phyloP scores from a whole-genome alignment of 495 filamentous ascomycete species.

The Tuber microsphaerosporum region DNA sequence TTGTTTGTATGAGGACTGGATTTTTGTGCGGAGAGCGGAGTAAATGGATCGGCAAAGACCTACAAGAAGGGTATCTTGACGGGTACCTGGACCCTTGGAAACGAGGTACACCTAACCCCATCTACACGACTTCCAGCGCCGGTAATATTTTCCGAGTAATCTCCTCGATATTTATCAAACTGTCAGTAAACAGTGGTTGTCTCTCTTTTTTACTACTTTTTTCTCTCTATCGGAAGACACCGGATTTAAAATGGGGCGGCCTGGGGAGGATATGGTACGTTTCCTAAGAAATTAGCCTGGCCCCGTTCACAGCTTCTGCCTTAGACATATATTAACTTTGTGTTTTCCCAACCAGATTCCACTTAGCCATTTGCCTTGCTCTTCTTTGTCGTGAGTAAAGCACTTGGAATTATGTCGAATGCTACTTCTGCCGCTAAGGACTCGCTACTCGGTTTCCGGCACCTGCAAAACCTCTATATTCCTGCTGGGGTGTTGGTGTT shows the following conservation, averaged over 20 bases:
- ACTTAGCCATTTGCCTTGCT: background rate
- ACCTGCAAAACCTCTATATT: conserved; percentile 69
- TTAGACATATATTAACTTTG: background rate
- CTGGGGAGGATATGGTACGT: background rate
- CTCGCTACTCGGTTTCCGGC: background rate
- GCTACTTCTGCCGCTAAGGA: background rate
- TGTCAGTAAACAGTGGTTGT: background rate
- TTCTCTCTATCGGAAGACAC: background rate
- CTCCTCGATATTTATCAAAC: background rate
- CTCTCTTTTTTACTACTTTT: background rate
- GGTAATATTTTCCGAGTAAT: background rate
- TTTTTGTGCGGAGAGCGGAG: background rate
- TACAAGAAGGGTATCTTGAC: background rate
- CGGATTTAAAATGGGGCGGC: background rate
- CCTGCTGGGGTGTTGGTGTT: conserved; percentile 74
- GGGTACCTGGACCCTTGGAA: background rate
- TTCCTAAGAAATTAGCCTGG: background rate
- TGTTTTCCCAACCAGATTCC: background rate
- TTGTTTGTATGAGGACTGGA: background rate
- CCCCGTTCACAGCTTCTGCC: background rate
- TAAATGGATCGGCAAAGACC: background rate
- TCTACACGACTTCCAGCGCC: background rate
- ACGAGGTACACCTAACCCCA: background rate
- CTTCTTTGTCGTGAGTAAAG: background rate
- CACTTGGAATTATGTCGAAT: background rate